Percentiles rank a stretch among this genome's conserved stretches.
Evolutionary conservation across 352 stramenopile genomes (phyloP).

Genomic region (Phytopythium sindhum): DNA sequence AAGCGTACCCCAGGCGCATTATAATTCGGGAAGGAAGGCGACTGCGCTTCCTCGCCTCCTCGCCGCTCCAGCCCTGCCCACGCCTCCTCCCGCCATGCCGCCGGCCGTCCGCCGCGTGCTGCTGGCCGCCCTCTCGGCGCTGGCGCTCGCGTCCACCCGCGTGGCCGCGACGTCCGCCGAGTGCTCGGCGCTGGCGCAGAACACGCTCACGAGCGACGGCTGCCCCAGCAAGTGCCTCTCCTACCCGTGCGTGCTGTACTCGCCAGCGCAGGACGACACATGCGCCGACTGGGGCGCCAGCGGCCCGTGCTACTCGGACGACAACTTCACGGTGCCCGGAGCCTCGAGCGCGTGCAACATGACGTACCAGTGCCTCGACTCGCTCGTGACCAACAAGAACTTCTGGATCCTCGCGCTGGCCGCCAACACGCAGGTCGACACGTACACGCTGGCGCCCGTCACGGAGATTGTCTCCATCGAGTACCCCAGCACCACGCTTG

Average conservation of each 20-base stretch:
- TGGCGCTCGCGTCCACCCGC: neutral
- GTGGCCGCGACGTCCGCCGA: constrained; percentile 8
- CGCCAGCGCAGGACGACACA: constrained; percentile 27
- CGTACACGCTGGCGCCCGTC: constrained; percentile 40
- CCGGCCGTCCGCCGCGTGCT: neutral
- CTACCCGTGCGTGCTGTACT: constrained; percentile 49
- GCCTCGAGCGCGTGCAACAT: constrained; percentile 30
- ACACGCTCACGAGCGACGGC: constrained; percentile 40
- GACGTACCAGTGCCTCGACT: constrained; percentile 58
- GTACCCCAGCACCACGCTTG: constrained; percentile 24
- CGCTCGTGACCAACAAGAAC: constrained; percentile 27
- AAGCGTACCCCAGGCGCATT: too few relatives aligned
- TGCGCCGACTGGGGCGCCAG: constrained; percentile 27
- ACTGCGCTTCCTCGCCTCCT: neutral
- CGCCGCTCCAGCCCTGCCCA: neutral
- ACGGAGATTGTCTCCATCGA: constrained; percentile 41
- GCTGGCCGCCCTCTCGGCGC: neutral
- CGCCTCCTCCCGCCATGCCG: neutral
- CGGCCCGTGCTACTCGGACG: constrained; percentile 32
- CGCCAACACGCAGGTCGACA: constrained; percentile 16
- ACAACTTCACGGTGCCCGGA: constrained; percentile 21
- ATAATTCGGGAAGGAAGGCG: too few relatives aligned
- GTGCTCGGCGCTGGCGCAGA: constrained; percentile 45
- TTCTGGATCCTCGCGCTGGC: constrained; percentile 34
- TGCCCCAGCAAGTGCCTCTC: constrained; percentile 33